phyloP scores from a whole-genome alignment of 257 asterid species.

The Lavandula angustifolia region DNA sequence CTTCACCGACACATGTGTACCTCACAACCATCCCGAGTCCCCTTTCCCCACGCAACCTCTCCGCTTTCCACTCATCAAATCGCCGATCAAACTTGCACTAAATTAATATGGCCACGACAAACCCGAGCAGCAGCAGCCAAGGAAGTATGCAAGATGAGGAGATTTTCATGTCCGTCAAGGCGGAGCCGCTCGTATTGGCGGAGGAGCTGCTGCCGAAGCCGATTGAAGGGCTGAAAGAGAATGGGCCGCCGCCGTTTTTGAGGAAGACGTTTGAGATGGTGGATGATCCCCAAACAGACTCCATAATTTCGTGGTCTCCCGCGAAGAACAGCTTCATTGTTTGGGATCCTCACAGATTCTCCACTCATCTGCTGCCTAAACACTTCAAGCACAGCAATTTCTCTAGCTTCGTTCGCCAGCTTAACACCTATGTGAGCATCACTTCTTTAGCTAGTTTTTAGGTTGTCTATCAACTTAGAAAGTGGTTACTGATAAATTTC shows the following conservation, averaged over 20 bases:
- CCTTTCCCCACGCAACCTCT: slow-evolving; percentile 25
- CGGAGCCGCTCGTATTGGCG: slow-evolving; percentile 48
- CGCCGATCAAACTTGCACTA: neutral
- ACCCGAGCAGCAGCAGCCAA: neutral
- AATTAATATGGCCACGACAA: neutral
- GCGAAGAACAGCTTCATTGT: slow-evolving; percentile 59
- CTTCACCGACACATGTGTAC: slow-evolving; percentile 24
- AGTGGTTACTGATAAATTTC: neutral
- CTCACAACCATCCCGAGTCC: slow-evolving; percentile 1
- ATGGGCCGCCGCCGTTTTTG: slow-evolving; percentile 80
- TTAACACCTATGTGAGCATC: slow-evolving; percentile 91
- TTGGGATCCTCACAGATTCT: slow-evolving; percentile 77
- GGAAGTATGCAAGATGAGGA: slow-evolving; percentile 29
- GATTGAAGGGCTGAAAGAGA: slow-evolving; percentile 58
- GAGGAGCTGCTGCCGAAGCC: slow-evolving; percentile 46
- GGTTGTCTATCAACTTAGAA: neutral
- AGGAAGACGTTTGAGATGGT: slow-evolving; percentile 87
- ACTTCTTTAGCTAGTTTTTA: neutral
- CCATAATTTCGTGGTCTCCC: slow-evolving; percentile 70
- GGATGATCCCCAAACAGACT: slow-evolving; percentile 76
- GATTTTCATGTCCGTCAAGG: slow-evolving; percentile 44
- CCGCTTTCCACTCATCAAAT: slow-evolving; percentile 3
- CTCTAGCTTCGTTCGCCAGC: slow-evolving; percentile 94
- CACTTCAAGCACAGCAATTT: slow-evolving; percentile 90
- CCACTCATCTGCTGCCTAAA: slow-evolving; percentile 72